Percentiles rank a stretch among this genome's conserved stretches.
Conservation (phyloP, 805 yeast genomes). For the Pichia paraexigua region DNA sequence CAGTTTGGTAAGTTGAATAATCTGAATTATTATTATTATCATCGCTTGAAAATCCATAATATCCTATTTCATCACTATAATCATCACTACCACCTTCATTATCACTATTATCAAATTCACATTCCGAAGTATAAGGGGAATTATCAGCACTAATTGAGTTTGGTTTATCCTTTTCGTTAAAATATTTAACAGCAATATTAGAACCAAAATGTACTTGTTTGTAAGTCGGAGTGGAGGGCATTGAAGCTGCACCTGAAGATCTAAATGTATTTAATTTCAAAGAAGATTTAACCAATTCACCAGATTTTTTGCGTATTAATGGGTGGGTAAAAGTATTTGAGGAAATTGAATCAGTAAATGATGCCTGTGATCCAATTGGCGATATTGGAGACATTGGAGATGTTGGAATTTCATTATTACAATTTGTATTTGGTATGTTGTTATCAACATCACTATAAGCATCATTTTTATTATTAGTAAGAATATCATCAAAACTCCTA, state of each 20-base stretch:
- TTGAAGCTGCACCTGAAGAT: conserved; percentile 27
- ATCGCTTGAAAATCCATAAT: neutral
- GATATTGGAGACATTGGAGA: neutral
- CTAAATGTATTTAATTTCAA: conserved; percentile 38
- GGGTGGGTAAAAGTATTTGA: conserved; percentile 15
- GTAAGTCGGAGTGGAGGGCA: conserved; percentile 51
- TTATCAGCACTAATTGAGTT: conserved; percentile 61
- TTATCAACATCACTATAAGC: neutral
- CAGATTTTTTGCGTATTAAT: conserved; percentile 74
- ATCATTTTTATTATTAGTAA: neutral
- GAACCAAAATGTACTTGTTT: conserved; percentile 85
- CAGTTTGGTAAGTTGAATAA: conserved; percentile 5
- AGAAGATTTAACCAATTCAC: conserved; percentile 77
- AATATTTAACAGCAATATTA: conserved; percentile 62
- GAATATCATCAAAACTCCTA: conserved; percentile 1
- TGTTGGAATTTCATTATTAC: too few relatives aligned
- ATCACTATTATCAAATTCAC: conserved; percentile 24
- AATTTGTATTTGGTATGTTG: neutral
- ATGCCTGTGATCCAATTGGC: neutral
- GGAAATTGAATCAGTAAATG: neutral
- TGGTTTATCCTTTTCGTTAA: conserved; percentile 67
- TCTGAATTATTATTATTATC: conserved; percentile 17
- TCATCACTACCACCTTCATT: conserved; percentile 25
- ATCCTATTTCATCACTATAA: conserved; percentile 11
- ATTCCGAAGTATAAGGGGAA: conserved; percentile 42